A percentile compares a stretch with the other conserved stretches of the same genome.
Conservation (phyloP, 2,329 filamentous ascomycete species). For the Conoideocrella luteorostrata region DNA sequence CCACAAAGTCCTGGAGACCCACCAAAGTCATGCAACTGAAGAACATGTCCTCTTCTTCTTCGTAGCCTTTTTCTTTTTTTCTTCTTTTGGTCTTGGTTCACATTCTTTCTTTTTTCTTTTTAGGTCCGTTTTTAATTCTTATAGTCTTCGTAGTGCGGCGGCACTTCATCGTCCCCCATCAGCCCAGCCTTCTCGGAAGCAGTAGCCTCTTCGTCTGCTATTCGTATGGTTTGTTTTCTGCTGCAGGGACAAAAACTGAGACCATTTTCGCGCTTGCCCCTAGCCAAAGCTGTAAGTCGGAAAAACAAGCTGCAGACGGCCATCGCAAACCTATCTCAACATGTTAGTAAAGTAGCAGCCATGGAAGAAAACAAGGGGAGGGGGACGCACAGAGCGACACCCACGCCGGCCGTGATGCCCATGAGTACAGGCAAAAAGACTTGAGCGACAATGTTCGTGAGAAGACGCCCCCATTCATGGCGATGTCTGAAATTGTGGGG, state of each 20-base stretch:
- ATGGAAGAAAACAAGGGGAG: background rate
- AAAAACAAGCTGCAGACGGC: conserved; percentile 54
- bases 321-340: conserved; percentile 50
- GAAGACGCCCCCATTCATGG: conserved; percentile 36
- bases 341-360: conserved; percentile 24
- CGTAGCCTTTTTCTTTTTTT: background rate
- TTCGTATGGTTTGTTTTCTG: conserved; percentile 1
- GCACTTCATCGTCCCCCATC: conserved; percentile 31
- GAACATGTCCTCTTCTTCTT: background rate
- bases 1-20: no score
- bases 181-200: conserved; percentile 46
- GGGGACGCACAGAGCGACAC: conserved; percentile 53
- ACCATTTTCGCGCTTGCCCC: conserved; percentile 11
- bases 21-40: no score
- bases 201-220: background rate
- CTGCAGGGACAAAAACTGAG: conserved; percentile 10
- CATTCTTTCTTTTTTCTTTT: no score
- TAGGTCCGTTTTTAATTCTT: conserved; percentile 17
- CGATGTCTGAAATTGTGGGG: conserved; percentile 19
- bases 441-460: conserved; percentile 52
- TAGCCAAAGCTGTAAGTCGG: conserved; percentile 49
- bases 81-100: no score
- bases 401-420: conserved; percentile 62
- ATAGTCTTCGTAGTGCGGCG: conserved; percentile 19
- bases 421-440: conserved; percentile 63